Evolutionary conservation across 2,329 filamentous ascomycete genomes (phyloP), one percentile per base, ranked within the genome.

Genomic region (Penicillium occitanis): DNA sequence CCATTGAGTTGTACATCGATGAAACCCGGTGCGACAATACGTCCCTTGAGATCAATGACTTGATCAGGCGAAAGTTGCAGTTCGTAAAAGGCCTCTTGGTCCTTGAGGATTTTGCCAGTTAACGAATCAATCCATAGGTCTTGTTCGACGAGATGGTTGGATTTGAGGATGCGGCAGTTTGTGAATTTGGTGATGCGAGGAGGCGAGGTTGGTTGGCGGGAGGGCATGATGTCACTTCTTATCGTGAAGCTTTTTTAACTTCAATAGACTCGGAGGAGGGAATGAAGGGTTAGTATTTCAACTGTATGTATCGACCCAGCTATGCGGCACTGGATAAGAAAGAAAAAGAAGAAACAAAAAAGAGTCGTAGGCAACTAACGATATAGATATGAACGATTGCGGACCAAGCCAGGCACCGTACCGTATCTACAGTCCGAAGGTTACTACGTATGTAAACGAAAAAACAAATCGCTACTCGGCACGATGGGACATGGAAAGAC

Each of bases 1-100:
- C 93, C 93, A 73, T 97, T 97, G 71, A 97, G 88, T 78, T 97
- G 93, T 62, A 90, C 90, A 70, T 97, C 93, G 71, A 97, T 95
- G 74, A 97, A 85, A 30, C 93, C 93, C 0, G 93, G 92, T 0
- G 91, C 88, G 22, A 97, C 77, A 70, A 97, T 94, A 72, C 91
- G 91, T 66, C 92, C 92, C 61, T 88, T 87, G 1, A 97, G 87
- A 73, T 97, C 88, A 71, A 97, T 84, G 63, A 89, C 88, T 71
- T 88, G 80, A 74, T 94, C 91, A 1, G 93, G 91, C 2, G 76
- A 79, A 30, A 80, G 72, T 35, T 80, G 76, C 28, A 80, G 70
- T 37, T 77, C 79, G 69, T 83, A 83, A 65, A 88, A 85, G 65
- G 85, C 82, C 68, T 87, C 82, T 73, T 88, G 86, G 64, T 85